phyloP scores from a whole-genome alignment of 495 filamentous ascomycete genomes.

The Extremus antarcticus region DNA sequence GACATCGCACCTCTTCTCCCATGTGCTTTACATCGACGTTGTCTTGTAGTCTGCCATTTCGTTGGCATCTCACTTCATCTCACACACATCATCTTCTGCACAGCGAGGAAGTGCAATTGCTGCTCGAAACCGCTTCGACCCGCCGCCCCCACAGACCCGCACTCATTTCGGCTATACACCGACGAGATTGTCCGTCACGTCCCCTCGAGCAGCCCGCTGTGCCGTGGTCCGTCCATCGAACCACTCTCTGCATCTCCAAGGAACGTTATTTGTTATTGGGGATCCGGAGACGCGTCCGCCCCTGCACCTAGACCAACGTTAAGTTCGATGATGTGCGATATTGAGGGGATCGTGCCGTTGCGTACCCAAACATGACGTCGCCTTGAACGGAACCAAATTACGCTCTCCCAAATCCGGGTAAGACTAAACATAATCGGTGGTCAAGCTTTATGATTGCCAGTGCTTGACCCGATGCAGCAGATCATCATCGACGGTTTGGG shows the following conservation, averaged over 20 bases:
- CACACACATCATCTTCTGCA: no score
- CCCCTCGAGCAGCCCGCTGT: no score
- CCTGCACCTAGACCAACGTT: not conserved
- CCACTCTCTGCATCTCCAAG: not conserved
- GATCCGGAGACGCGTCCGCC: not conserved
- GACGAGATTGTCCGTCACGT: no score
- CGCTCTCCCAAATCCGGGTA: no score
- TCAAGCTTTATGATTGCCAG: not conserved
- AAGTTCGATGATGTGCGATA: no score
- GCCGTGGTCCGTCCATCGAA: not conserved
- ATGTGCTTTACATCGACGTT: no score
- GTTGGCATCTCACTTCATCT: no score
- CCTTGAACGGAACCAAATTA: not conserved
- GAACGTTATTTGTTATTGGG: not conserved
- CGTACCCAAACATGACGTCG: not conserved
- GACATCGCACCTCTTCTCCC: no score
- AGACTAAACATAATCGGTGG: not conserved
- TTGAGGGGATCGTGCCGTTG: not conserved
- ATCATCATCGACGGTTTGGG: not conserved
- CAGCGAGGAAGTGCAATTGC: no score
- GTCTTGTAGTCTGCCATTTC: no score
- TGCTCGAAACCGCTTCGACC: no score
- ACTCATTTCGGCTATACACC: not conserved
- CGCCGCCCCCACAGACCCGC: not conserved
- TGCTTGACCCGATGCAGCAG: not conserved